Evolutionary conservation across 225 moss, liverwort and hornwort species (phyloP), one percentile per base, ranked within the genome.

Genomic region (Climacium dendroides): DNA sequence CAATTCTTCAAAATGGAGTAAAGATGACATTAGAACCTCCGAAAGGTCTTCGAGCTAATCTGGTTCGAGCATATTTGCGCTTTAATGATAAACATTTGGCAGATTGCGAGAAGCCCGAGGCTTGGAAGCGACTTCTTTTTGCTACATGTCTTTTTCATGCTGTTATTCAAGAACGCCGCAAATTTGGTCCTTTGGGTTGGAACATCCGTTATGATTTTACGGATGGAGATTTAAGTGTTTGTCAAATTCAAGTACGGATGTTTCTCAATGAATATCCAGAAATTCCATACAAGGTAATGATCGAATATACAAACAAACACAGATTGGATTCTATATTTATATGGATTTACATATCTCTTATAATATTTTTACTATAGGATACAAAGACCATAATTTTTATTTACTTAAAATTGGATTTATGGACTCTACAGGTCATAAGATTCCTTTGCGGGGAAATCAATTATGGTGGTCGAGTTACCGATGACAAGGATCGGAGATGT

Each of bases 11-110:
- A 87, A 97, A 97, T 87, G 95, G 96, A 71, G 94, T 96, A 5
- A 97, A 97, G 83, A 96, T 97, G 96, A 97, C 97, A 30, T 83
- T 96, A 73, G 97, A 97, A 74, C 96, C 97, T 76, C 97, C 97
- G 10, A 95, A 95, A 79, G 97, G 96, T 6, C 87, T 96, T 61
- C 91, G 96, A 16, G 95, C 97, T 37, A 97, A 97, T 89, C 93
- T 96, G 37, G 66, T 97, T 35, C 89, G 95, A n/a, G 92, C 97
- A 5, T 97, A 96, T 86, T 90, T 95, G 65, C 93, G 97, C 16
- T 96, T 80, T 47, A 95, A 92, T 2, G 95, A 97, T 74, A 97
- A 97, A 80, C 89, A 95, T 29, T 65, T 97, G 39, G 92, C 88
- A 26, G 94, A 96, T 76, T 96, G 95, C 13, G 80, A 75, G 8